phyloP scores from a whole-genome alignment of 2,329 filamentous ascomycete genomes.

The Alternaria panax region DNA sequence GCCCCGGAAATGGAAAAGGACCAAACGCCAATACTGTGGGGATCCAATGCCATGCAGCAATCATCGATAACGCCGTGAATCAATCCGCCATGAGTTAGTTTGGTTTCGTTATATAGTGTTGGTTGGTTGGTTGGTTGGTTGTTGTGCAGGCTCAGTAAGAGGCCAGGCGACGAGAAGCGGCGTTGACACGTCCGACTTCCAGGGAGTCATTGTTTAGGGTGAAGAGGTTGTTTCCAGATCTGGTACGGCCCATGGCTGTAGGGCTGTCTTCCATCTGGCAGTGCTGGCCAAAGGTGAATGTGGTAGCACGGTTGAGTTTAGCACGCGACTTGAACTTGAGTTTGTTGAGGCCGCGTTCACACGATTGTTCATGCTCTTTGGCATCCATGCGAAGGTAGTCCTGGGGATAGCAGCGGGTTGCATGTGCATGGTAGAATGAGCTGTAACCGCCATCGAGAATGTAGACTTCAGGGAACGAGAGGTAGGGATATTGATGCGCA shows the following conservation, averaged over 20 bases:
- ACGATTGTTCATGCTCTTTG: constrained; percentile 88
- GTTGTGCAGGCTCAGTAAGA: constrained; percentile 44
- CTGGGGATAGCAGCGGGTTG: constrained; percentile 84
- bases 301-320: constrained; percentile 86
- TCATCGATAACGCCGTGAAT: constrained; percentile 48
- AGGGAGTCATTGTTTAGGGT: constrained; percentile 42
- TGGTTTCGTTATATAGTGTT: constrained; percentile 43
- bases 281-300: constrained; percentile 90
- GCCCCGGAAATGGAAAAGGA: constrained; percentile 40
- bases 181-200: constrained; percentile 38
- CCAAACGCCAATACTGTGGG: constrained; percentile 46
- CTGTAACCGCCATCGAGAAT: constrained; percentile 97
- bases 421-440: constrained; percentile 83
- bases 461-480: constrained; percentile 97
- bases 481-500: constrained; percentile 80
- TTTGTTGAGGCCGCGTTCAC: constrained; percentile 92
- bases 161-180: constrained; percentile 47
- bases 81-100: constrained; percentile 44
- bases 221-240: constrained; percentile 41
- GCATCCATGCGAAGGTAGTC: constrained; percentile 97
- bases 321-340: constrained; percentile 77
- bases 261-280: constrained; percentile 69
- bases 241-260: constrained; percentile 53
- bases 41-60: constrained; percentile 42
- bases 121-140: constrained; percentile 29